These are phyloP conservation scores for Aspergillus latus DNA, from an alignment of 2,329 filamentous ascomycete species.

Conservation along the genomic window DNA sequence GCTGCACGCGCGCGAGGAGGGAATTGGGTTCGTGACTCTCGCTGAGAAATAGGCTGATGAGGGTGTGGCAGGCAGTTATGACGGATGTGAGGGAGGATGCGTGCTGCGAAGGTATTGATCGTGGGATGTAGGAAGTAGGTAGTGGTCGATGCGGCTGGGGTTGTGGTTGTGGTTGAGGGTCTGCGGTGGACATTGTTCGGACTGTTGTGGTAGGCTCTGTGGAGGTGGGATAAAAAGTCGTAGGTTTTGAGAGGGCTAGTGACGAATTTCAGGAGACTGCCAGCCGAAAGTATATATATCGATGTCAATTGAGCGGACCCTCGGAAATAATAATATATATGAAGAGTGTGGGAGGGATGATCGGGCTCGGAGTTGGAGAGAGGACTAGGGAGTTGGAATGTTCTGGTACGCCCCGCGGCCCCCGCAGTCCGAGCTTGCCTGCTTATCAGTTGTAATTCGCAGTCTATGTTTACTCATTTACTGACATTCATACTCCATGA, in stretches of 20 bases:
- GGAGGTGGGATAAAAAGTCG: neutral
- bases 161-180: neutral
- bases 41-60: constrained; percentile 66
- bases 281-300: neutral
- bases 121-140: neutral
- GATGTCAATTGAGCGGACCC: neutral
- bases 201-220: neutral
- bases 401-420: constrained; percentile 17
- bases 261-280: neutral
- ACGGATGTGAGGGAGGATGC: constrained; percentile 52
- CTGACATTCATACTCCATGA: too few species aligned
- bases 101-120: constrained; percentile 1
- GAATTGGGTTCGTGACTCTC: constrained; percentile 57
- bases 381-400: constrained; percentile 4
- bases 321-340: neutral
- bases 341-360: neutral
- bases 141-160: neutral
- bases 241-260: neutral
- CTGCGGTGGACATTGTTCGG: neutral
- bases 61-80: constrained; percentile 62
- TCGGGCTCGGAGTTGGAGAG: neutral
- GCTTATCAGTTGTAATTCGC: neutral
- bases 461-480: too few species aligned
- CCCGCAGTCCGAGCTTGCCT: constrained; percentile 5
- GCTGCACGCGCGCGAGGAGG: constrained; percentile 64